Conservation (phyloP, 495 filamentous ascomycete species). For the Sabuloglossum arenarium region DNA sequence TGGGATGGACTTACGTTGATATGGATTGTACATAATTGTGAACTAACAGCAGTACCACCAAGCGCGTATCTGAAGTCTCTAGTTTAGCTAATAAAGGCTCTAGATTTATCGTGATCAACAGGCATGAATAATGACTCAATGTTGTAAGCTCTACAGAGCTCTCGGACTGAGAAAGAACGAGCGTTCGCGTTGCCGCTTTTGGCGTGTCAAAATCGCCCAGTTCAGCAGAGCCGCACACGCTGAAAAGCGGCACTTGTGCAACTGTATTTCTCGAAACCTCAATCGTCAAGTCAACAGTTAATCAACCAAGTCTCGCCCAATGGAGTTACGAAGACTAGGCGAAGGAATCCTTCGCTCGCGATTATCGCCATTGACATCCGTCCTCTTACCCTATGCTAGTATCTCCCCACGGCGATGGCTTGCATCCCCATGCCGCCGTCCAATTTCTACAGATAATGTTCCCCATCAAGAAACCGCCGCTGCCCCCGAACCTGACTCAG, state of each 20-base stretch:
- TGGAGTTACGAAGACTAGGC: conserved; percentile 22
- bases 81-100: neutral
- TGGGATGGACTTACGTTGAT: conserved; percentile 38
- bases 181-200: neutral
- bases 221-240: neutral
- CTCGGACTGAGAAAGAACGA: no score
- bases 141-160: neutral
- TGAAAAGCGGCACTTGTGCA: neutral
- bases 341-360: conserved; percentile 13
- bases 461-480: neutral
- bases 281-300: conserved; percentile 1
- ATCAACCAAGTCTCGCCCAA: conserved; percentile 3
- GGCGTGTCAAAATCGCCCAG: neutral
- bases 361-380: conserved; percentile 10
- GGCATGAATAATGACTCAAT: neutral
- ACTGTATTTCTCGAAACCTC: neutral
- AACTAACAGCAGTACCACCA: neutral
- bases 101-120: neutral
- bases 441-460: neutral
- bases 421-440: neutral
- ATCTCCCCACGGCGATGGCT: neutral
- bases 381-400: conserved; percentile 11
- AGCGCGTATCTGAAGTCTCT: neutral
- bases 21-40: conserved; percentile 47
- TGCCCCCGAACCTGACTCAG: neutral